A percentile compares a stretch with the other conserved stretches of the same genome.
These are phyloP conservation scores for Neonectria hederae DNA, from an alignment of 2,329 filamentous ascomycete species.

Conservation along the genomic window DNA sequence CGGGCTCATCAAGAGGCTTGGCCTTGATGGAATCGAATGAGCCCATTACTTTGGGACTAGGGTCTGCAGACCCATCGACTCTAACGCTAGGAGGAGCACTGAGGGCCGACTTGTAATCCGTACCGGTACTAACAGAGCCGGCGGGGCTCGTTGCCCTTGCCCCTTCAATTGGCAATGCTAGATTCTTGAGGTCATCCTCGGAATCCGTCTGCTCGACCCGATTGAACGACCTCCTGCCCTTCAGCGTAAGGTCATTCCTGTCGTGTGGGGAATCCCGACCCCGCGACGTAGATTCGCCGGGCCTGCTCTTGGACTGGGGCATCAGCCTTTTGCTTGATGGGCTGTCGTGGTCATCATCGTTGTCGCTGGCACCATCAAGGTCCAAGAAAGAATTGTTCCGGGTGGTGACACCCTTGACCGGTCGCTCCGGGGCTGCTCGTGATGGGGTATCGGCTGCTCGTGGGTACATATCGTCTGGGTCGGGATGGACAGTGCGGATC, in stretches of 20 bases:
- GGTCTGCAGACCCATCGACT: constrained; percentile 52
- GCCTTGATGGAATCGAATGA: constrained; percentile 46
- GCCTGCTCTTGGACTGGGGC: constrained; percentile 23
- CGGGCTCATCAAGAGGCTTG: constrained; percentile 65
- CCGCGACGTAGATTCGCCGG: not conserved
- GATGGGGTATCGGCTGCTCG: constrained; percentile 48
- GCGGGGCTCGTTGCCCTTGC: constrained; percentile 47
- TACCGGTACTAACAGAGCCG: constrained; percentile 50
- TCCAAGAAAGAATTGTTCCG: constrained; percentile 61
- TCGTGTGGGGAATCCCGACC: constrained; percentile 22
- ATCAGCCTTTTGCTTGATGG: constrained; percentile 24
- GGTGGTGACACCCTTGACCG: constrained; percentile 41
- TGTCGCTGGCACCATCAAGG: constrained; percentile 59
- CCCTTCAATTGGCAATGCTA: constrained; percentile 56
- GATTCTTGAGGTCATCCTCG: constrained; percentile 49
- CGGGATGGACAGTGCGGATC: constrained; percentile 70
- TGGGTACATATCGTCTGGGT: constrained; percentile 46
- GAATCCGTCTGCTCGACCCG: constrained; percentile 42
- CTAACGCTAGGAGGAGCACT: constrained; percentile 57
- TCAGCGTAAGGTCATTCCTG: constrained; percentile 42
- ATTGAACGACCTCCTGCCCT: constrained; percentile 39
- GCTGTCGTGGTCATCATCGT: constrained; percentile 50
- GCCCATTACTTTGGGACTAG: constrained; percentile 48
- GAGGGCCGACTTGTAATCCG: constrained; percentile 54
- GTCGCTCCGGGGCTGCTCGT: constrained; percentile 46